phyloP scores from a whole-genome alignment of 495 filamentous ascomycete species.

The Choiromyces venosus region DNA sequence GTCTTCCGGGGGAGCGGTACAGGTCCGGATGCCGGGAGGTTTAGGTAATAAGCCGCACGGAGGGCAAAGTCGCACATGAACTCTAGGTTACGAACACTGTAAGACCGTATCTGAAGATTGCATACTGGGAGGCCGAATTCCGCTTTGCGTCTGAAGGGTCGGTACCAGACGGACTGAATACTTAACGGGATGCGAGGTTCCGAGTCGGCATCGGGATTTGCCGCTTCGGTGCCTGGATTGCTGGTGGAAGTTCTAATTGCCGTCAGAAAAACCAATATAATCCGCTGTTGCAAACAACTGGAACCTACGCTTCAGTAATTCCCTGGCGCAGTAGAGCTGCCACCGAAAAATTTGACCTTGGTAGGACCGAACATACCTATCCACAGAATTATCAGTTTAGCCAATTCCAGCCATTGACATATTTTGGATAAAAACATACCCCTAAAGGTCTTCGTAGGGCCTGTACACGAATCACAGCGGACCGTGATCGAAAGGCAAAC shows the following conservation, averaged over 20 bases:
- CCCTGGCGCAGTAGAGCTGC: constrained; percentile 15
- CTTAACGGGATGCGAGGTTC: constrained; percentile 35
- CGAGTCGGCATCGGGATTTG: background rate
- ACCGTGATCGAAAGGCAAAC: constrained; percentile 30
- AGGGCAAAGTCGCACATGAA: constrained; percentile 94
- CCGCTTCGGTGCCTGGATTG: background rate
- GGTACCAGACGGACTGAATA: constrained; percentile 76
- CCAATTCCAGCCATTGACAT: background rate
- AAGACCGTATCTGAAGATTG: constrained; percentile 88
- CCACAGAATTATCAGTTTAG: background rate
- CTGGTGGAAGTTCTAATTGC: background rate
- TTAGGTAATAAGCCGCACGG: constrained; percentile 88
- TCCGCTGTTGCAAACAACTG: background rate
- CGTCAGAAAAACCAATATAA: background rate
- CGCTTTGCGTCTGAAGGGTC: constrained; percentile 70
- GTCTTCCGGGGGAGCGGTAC: constrained; percentile 79
- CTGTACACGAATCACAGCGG: constrained; percentile 12
- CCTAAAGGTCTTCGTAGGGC: background rate
- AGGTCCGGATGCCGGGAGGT: constrained; percentile 78
- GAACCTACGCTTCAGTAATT: constrained; percentile 10
- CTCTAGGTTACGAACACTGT: constrained; percentile 81
- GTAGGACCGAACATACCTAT: constrained; percentile 10
- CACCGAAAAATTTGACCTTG: constrained; percentile 21
- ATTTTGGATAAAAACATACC: constrained; percentile 11
- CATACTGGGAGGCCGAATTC: constrained; percentile 74